These are phyloP conservation scores for Prunus mume DNA, from an alignment of 306 rosid species.

Conservation along the genomic window DNA sequence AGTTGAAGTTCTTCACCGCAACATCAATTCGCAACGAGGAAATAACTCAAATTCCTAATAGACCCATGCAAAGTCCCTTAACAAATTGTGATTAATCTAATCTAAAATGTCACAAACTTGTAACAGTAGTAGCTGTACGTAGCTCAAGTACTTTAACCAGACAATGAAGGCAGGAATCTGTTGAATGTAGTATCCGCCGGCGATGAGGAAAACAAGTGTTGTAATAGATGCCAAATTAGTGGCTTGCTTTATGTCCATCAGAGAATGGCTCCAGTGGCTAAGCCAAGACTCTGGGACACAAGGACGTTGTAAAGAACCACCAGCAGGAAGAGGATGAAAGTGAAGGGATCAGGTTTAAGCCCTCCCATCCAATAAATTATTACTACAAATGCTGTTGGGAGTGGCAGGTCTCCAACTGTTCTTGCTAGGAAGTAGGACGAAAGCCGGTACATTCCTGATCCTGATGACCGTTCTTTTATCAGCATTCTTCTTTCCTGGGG, in stretches of 20 bases:
- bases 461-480: slow-evolving; percentile 65
- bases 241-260: slow-evolving; percentile 93
- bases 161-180: slow-evolving; percentile 88
- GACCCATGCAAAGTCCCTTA: too few species aligned
- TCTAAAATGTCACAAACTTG: slow-evolving; percentile 27
- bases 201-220: slow-evolving; percentile 91
- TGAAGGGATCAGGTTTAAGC: slow-evolving; percentile 66
- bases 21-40: too few species aligned
- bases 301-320: slow-evolving; percentile 90
- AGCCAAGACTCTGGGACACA: slow-evolving; percentile 90
- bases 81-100: too few species aligned
- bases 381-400: slow-evolving; percentile 87
- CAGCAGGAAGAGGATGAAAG: slow-evolving; percentile 78
- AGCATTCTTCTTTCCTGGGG: slow-evolving; percentile 94
- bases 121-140: slow-evolving; percentile 86
- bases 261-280: slow-evolving; percentile 91
- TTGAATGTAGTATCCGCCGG: slow-evolving; percentile 95
- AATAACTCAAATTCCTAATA: too few species aligned
- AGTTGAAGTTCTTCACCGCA: too few species aligned
- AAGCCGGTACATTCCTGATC: slow-evolving; percentile 84
- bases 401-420: slow-evolving; percentile 90
- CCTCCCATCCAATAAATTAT: slow-evolving; percentile 99
- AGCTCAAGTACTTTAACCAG: slow-evolving; percentile 88
- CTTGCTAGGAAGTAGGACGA: slow-evolving; percentile 89
- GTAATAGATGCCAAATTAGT: slow-evolving; percentile 94